A percentile compares a stretch with the other conserved stretches of the same genome.
Conservation (phyloP, 257 asterid species). For the Avicennia marina region DNA sequence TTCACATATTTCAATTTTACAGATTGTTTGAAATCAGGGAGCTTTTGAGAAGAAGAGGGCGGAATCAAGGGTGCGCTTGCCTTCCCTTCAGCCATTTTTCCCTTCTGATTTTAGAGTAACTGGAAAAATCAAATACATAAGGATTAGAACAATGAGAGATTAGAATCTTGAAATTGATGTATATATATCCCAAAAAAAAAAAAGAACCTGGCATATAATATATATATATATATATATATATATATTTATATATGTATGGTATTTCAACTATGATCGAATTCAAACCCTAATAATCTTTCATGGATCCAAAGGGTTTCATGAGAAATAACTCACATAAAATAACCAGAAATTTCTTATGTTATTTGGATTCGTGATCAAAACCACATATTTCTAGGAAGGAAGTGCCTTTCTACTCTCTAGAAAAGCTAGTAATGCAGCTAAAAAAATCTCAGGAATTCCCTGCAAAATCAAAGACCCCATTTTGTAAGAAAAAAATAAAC, state of each 20-base stretch:
- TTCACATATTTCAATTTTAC: slow-evolving; percentile 79
- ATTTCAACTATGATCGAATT: background rate
- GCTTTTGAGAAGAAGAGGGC: slow-evolving; percentile 43
- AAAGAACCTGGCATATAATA: slow-evolving; percentile 3
- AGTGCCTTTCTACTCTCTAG: slow-evolving; percentile 12
- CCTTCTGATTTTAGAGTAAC: slow-evolving; percentile 15
- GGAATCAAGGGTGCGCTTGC: slow-evolving; percentile 36
- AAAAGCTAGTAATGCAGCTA: slow-evolving; percentile 23
- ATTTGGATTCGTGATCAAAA: background rate
- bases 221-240: background rate
- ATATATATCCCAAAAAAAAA: too few species aligned
- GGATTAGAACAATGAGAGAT: too few species aligned
- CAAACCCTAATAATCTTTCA: background rate
- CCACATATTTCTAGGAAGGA: background rate
- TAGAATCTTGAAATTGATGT: too few species aligned
- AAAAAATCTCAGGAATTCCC: slow-evolving; percentile 16
- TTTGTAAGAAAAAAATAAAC: background rate
- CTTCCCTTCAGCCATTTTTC: slow-evolving; percentile 47
- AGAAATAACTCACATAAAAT: background rate
- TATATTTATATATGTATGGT: background rate
- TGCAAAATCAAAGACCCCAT: slow-evolving; percentile 23
- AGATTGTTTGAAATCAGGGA: slow-evolving; percentile 81
- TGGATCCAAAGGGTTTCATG: slow-evolving; percentile 18
- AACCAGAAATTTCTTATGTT: slow-evolving; percentile 19
- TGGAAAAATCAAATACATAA: slow-evolving; percentile 10